These are phyloP conservation scores for Oryza glumipatula DNA, from an alignment of 176 grass and related monocot genomes.

Conservation along the genomic window DNA sequence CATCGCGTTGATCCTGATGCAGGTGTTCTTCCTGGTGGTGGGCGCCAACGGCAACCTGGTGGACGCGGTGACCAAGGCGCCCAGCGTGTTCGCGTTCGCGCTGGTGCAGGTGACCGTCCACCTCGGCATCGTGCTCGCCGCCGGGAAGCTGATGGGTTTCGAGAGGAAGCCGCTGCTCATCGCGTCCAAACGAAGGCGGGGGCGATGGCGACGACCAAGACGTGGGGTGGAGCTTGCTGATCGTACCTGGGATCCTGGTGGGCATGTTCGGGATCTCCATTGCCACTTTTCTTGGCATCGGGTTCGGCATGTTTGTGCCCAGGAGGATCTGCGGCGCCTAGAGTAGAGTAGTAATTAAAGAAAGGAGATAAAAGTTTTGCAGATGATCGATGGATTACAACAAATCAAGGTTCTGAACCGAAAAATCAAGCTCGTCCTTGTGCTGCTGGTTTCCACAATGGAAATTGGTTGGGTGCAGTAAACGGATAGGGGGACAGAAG, in stretches of 20 bases:
- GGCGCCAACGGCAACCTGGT: conserved; percentile 85
- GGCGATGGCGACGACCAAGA: conserved; percentile 77
- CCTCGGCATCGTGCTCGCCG: conserved; percentile 63
- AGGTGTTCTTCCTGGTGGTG: conserved; percentile 87
- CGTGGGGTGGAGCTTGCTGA: conserved; percentile 73
- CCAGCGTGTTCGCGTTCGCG: conserved; percentile 72
- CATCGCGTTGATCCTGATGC: conserved; percentile 90
- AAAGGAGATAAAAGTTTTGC: too few relatives aligned
- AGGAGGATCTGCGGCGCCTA: conserved; percentile 36
- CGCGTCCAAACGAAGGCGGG: conserved; percentile 84
- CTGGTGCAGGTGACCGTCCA: conserved; percentile 75
- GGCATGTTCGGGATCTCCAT: conserved; percentile 86
- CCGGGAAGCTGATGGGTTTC: conserved; percentile 46
- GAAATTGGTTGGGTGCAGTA: too few relatives aligned
- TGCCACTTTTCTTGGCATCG: conserved; percentile 78
- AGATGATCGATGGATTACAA: too few relatives aligned
- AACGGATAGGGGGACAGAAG: too few relatives aligned
- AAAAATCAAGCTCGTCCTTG: too few relatives aligned
- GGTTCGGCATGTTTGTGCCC: conserved; percentile 71
- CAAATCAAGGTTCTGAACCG: too few relatives aligned
- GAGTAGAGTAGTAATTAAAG: too few relatives aligned
- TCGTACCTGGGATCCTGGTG: conserved; percentile 72
- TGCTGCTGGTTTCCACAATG: too few relatives aligned
- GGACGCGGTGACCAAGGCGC: conserved; percentile 77
- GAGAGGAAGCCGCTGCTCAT: conserved; percentile 71